Evolutionary conservation across 352 stramenopile species (phyloP), one percentile per base, ranked within the genome.

Genomic region (Globisporangium recalcitrans): DNA sequence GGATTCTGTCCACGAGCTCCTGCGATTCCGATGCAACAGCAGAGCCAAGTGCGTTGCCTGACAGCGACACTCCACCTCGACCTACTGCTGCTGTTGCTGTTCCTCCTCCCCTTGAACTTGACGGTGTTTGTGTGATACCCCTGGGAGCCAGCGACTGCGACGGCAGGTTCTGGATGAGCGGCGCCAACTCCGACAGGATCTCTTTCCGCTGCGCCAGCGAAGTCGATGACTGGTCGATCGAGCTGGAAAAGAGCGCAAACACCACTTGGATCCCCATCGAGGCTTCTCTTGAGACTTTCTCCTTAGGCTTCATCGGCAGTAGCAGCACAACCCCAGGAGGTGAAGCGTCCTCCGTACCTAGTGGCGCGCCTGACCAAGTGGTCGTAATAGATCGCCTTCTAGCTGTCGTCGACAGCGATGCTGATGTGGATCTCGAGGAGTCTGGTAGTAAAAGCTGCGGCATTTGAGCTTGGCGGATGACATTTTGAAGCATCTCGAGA

Each of bases 171-270:
- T 71, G 58, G 0, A 90, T 55, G 16, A 88, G 62, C 16, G 63
- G 76, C 19, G 85, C 26, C 0, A 90, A 31, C 27, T 87, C 78
- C 1, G 46, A 40, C n/a, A 90, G 64, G 46, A 90, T 71, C 29
- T 81, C 68, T 26, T 70, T 73, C 57, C 72, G 60, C 26, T 86
- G 72, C 4, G 36, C 0, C 13, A 65, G 3, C 21, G 66, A 64
- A 2, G 60, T 26, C 5, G 64, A 60, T 1, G 29, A 38, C 24
- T 62, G 26, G 13, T 84, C 76, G 0, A 67, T 32, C 11, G 86
- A 19, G 21, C 73, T 69, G 13, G 44, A 49, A 0, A 90, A 49
- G 32, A 90, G 52, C 6, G 61, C 64, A 3, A 81, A 63, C 0
- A 84, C 57, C 14, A 80, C 67, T 56, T 80, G 74, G 21, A 88